phyloP scores from a whole-genome alignment of 2,329 filamentous ascomycete genomes.

The Phyllosticta ampelicida region DNA sequence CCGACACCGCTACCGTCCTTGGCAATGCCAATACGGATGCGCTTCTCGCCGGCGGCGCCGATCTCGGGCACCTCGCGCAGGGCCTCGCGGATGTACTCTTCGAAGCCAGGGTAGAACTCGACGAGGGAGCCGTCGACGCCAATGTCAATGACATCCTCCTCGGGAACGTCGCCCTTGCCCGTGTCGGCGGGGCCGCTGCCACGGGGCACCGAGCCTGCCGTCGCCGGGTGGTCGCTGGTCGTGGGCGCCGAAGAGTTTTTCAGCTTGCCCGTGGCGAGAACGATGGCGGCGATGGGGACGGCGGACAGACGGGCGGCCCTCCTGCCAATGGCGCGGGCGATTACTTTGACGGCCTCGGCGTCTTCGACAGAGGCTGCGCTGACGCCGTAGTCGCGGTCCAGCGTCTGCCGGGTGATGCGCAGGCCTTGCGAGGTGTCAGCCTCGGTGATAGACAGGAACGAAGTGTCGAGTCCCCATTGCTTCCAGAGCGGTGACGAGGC shows the following conservation, averaged over 20 bases:
- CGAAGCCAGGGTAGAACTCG: constrained; percentile 91
- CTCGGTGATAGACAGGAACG: constrained; percentile 77
- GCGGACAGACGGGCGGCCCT: constrained; percentile 81
- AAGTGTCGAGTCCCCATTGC: constrained; percentile 84
- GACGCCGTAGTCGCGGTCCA: constrained; percentile 67
- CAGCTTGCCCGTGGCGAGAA: constrained; percentile 70
- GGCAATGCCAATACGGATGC: constrained; percentile 86
- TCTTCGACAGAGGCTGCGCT: constrained; percentile 70
- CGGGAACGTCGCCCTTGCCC: constrained; percentile 25
- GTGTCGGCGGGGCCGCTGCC: constrained; percentile 15
- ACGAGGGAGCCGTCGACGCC: constrained; percentile 92
- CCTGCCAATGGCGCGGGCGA: constrained; percentile 74
- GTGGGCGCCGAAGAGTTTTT: constrained; percentile 15
- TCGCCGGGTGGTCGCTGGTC: constrained; percentile 26
- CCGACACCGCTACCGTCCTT: constrained; percentile 96
- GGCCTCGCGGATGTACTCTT: constrained; percentile 76
- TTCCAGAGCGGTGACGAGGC: constrained; percentile 57
- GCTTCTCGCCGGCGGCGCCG: constrained; percentile 66
- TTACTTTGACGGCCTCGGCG: constrained; percentile 73
- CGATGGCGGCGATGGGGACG: constrained; percentile 74
- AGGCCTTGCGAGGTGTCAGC: constrained; percentile 66
- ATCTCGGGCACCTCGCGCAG: constrained; percentile 67
- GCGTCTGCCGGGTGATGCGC: constrained; percentile 61
- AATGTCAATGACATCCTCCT: constrained; percentile 68
- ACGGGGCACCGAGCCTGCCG: constrained; percentile 9